These are phyloP conservation scores for Syzygium syzygioides DNA, from an alignment of 441 rosid genomes.

Conservation along the genomic window DNA sequence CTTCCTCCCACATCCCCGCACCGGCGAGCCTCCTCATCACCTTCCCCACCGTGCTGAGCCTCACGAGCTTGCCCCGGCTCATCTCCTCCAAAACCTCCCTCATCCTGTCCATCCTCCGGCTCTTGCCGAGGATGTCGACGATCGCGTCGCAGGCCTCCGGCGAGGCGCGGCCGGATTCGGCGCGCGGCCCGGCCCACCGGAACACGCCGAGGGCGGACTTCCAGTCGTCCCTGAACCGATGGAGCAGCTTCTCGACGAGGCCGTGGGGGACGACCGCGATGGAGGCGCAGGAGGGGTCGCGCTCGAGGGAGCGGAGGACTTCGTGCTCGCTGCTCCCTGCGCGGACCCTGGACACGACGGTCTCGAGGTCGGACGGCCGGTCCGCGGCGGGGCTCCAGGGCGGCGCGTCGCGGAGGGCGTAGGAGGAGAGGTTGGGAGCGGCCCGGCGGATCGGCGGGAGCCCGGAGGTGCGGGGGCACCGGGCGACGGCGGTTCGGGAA, in stretches of 20 bases:
- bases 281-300: slow-evolving; percentile 29
- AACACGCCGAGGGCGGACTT: slow-evolving; percentile 66
- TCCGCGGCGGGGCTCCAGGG: background rate
- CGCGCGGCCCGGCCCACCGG: slow-evolving; percentile 56
- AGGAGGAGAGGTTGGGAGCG: background rate
- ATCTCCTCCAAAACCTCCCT: slow-evolving; percentile 51
- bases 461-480: background rate
- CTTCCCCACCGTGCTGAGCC: slow-evolving; percentile 48
- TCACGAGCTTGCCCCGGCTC: slow-evolving; percentile 32
- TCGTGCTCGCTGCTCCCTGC: slow-evolving; percentile 40
- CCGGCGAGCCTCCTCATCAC: slow-evolving; percentile 80
- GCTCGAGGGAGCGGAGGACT: slow-evolving; percentile 29
- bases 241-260: slow-evolving; percentile 49
- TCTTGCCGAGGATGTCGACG: slow-evolving; percentile 73
- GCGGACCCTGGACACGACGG: slow-evolving; percentile 25
- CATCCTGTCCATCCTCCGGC: slow-evolving; percentile 66
- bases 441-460: background rate
- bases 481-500: background rate
- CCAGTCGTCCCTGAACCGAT: slow-evolving; percentile 76
- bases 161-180: slow-evolving; percentile 30
- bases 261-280: slow-evolving; percentile 38
- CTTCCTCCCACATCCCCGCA: slow-evolving; percentile 79
- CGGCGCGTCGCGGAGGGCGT: background rate
- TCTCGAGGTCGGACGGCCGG: slow-evolving; percentile 20
- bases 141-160: slow-evolving; percentile 42